Conservation (phyloP, 192 early-diverging fungal genomes). For the Coemansia sp. region DNA sequence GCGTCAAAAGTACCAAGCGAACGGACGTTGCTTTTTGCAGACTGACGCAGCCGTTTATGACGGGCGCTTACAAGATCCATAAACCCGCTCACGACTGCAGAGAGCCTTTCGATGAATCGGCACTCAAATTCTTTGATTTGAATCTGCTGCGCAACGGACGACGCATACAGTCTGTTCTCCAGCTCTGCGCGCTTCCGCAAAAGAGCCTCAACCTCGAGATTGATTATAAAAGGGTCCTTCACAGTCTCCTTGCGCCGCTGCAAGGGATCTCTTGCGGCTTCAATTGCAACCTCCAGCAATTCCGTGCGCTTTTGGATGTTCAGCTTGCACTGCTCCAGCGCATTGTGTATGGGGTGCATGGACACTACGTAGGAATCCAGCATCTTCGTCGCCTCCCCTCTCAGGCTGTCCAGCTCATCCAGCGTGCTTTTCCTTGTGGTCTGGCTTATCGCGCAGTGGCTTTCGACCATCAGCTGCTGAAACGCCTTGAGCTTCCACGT, state of each 20-base stretch:
- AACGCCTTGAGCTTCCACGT: constrained; percentile 32
- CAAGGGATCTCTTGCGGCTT: constrained; percentile 7
- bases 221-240: constrained; percentile 52
- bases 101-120: constrained; percentile 21
- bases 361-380: constrained; percentile 20
- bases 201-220: constrained; percentile 46
- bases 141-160: constrained; percentile 21
- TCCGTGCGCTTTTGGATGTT: constrained; percentile 17
- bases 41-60: constrained; percentile 30
- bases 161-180: constrained; percentile 13
- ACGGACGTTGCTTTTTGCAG: constrained; percentile 22
- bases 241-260: constrained; percentile 11
- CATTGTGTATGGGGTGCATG: constrained; percentile 13
- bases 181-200: constrained; percentile 40
- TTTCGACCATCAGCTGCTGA: constrained; percentile 51
- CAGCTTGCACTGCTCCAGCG: constrained; percentile 26
- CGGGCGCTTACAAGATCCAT: constrained; percentile 20
- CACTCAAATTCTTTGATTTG: constrained; percentile 34
- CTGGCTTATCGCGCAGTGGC: constrained; percentile 43
- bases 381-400: constrained; percentile 10
- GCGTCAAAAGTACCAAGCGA: constrained; percentile 24
- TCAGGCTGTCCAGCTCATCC: constrained; percentile 15
- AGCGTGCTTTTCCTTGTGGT: constrained; percentile 22
- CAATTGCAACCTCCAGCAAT: constrained; percentile 22
- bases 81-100: constrained; percentile 11